A percentile compares a stretch with the other conserved stretches of the same genome.
These are phyloP conservation scores for Sporothrix pallida DNA, from an alignment of 2,329 filamentous ascomycete genomes.

Conservation along the genomic window DNA sequence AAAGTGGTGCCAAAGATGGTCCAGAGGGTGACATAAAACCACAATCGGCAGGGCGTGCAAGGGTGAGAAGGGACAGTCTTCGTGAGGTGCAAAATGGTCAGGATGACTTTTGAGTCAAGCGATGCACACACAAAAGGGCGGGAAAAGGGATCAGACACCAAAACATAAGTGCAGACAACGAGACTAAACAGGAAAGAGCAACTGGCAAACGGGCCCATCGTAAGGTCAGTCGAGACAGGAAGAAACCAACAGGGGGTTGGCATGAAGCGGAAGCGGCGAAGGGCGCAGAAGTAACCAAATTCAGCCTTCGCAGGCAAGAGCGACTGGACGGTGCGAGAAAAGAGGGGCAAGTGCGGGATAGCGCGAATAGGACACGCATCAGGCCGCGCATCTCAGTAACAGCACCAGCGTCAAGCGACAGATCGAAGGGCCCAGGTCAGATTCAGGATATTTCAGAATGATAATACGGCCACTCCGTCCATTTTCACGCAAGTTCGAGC, in stretches of 20 bases:
- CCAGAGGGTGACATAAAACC: not conserved
- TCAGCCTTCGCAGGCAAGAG: not conserved
- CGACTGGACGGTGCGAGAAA: not conserved
- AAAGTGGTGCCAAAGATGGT: not conserved
- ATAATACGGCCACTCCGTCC: conserved; percentile 8
- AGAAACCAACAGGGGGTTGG: conserved; percentile 3
- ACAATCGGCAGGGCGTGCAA: conserved; percentile 10
- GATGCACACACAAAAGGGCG: not conserved
- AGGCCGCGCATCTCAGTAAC: not conserved
- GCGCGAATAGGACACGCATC: conserved; percentile 19
- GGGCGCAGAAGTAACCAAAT: not conserved
- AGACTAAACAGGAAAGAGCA: not conserved
- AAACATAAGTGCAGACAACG: not conserved
- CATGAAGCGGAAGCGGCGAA: not conserved
- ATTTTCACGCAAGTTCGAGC: not conserved
- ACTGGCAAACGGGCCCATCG: not conserved
- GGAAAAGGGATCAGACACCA: not conserved
- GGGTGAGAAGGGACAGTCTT: no score
- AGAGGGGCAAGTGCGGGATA: conserved; percentile 18
- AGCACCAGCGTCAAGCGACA: not conserved
- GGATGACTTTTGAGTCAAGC: not conserved
- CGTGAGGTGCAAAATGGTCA: not conserved
- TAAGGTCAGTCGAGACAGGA: not conserved
- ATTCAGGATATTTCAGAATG: not conserved
- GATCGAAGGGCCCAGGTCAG: no score